Percentiles rank a stretch among this genome's conserved stretches.
phyloP scores from a whole-genome alignment of 495 filamentous ascomycete genomes.

The Platismatia glauca region DNA sequence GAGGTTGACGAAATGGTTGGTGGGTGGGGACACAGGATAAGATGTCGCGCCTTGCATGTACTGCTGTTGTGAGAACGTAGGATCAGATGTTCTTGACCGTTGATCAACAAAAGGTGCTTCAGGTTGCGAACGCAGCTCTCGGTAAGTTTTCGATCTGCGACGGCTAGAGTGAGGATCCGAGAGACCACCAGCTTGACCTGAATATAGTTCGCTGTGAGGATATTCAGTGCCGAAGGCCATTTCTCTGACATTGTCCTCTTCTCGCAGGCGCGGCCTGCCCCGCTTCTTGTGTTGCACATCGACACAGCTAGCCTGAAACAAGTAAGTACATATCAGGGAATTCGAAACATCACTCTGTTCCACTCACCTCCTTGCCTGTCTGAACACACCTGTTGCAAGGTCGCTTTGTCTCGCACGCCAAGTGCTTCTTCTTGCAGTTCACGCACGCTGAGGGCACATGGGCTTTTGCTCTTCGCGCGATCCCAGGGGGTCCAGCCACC shows the following conservation, averaged over 20 bases:
- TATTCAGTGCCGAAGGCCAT: conserved; percentile 22
- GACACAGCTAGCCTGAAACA: conserved; percentile 22
- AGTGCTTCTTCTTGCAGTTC: conserved; percentile 93
- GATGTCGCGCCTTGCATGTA: conserved; percentile 15
- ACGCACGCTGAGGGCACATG: conserved; percentile 96
- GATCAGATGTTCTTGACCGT: conserved; percentile 23
- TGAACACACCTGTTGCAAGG: conserved; percentile 55
- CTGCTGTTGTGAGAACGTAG: conserved; percentile 18
- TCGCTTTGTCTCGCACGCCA: conserved; percentile 63
- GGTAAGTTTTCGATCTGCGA: conserved; percentile 25
- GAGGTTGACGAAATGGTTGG: conserved; percentile 16
- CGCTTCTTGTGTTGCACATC: conserved; percentile 97
- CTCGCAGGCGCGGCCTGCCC: conserved; percentile 81
- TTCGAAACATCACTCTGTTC: conserved; percentile 6
- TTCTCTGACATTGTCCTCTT: conserved; percentile 50
- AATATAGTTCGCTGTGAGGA: conserved; percentile 19
- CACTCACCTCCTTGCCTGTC: conserved; percentile 55
- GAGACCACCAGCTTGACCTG: conserved; percentile 13
- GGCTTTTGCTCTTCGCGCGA: conserved; percentile 73
- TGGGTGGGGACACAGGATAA: conserved; percentile 17
- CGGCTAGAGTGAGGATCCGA: conserved; percentile 21
- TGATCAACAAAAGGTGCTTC: conserved; percentile 20
- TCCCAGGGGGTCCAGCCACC: conserved; percentile 22
- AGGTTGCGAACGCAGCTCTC: conserved; percentile 26
- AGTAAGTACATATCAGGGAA: conserved; percentile 4